phyloP scores from a whole-genome alignment of 2,329 filamentous ascomycete genomes.

The Tolypocladium pustulatum region DNA sequence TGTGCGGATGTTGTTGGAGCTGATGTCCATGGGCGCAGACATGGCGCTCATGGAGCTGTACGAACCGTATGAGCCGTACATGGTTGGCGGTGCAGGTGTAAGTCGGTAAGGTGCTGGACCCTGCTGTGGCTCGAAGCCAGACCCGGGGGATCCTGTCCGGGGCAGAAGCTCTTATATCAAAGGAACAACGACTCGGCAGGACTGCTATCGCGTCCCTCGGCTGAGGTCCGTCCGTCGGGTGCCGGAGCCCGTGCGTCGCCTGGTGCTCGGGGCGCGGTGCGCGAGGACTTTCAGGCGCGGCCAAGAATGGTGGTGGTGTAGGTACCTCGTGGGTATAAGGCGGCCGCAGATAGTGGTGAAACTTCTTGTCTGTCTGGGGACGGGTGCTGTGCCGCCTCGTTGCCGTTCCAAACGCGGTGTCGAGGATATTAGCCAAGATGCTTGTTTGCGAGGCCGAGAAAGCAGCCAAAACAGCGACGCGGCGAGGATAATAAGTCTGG shows the following conservation, averaged over 20 bases:
- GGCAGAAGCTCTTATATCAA: background rate
- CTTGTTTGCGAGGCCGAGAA: background rate
- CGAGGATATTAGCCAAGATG: background rate
- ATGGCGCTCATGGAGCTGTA: slow-evolving; percentile 37
- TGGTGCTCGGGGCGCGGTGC: background rate
- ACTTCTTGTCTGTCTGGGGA: background rate
- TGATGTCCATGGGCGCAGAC: slow-evolving; percentile 36
- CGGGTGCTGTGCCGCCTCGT: background rate
- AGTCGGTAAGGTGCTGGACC: slow-evolving; percentile 8
- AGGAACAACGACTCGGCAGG: background rate
- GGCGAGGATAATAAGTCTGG: background rate
- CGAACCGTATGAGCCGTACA: slow-evolving; percentile 40
- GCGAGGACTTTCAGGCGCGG: background rate
- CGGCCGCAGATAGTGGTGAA: background rate
- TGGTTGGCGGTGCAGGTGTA: slow-evolving; percentile 14
- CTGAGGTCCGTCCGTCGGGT: slow-evolving; percentile 2
- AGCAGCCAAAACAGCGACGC: background rate
- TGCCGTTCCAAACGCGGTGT: background rate
- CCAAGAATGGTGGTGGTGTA: background rate
- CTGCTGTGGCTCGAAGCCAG: slow-evolving; percentile 4
- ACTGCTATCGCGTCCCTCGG: slow-evolving; percentile 3
- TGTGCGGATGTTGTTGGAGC: slow-evolving; percentile 26
- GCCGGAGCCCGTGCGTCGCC: slow-evolving; percentile 1
- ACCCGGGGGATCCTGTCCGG: background rate
- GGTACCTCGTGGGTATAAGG: background rate